These are phyloP conservation scores for Leptoxyphium fumago DNA, from an alignment of 2,329 filamentous ascomycete species.

Conservation along the genomic window DNA sequence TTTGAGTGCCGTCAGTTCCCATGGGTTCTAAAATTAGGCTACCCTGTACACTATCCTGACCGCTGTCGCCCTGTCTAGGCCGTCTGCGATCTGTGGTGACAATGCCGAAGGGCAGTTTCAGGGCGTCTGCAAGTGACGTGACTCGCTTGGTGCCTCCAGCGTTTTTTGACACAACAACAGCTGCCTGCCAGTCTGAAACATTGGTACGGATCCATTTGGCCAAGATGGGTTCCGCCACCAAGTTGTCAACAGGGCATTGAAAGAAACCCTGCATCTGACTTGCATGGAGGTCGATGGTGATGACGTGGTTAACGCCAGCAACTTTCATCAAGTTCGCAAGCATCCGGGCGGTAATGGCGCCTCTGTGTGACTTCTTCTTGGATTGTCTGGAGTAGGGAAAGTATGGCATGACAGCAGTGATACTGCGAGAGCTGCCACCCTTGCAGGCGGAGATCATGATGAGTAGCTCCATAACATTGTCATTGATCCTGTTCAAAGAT, in stretches of 20 bases:
- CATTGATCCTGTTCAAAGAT: constrained; percentile 57
- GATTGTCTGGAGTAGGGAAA: constrained; percentile 99
- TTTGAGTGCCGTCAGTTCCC: constrained; percentile 27
- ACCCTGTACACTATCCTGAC: constrained; percentile 29
- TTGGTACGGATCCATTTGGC: constrained; percentile 90
- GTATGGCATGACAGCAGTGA: constrained; percentile 84
- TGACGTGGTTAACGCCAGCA: constrained; percentile 91
- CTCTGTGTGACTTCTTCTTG: constrained; percentile 96
- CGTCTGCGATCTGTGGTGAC: constrained; percentile 66
- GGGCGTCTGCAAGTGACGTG: constrained; percentile 82
- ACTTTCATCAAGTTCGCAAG: constrained; percentile 87
- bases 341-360: constrained; percentile 94
- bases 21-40: constrained; percentile 55
- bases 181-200: constrained; percentile 73
- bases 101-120: constrained; percentile 96
- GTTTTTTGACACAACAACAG: constrained; percentile 96
- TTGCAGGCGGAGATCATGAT: constrained; percentile 99
- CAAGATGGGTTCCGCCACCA: constrained; percentile 88
- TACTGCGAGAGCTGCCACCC: constrained; percentile 88
- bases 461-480: constrained; percentile 96
- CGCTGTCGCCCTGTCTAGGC: constrained; percentile 12
- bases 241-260: constrained; percentile 91
- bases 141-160: constrained; percentile 93
- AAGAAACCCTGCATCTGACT: constrained; percentile 99
- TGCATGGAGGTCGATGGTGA: constrained; percentile 87